These are phyloP conservation scores for Rhynchosporium secalis DNA, from an alignment of 2,329 filamentous ascomycete species.

Conservation along the genomic window DNA sequence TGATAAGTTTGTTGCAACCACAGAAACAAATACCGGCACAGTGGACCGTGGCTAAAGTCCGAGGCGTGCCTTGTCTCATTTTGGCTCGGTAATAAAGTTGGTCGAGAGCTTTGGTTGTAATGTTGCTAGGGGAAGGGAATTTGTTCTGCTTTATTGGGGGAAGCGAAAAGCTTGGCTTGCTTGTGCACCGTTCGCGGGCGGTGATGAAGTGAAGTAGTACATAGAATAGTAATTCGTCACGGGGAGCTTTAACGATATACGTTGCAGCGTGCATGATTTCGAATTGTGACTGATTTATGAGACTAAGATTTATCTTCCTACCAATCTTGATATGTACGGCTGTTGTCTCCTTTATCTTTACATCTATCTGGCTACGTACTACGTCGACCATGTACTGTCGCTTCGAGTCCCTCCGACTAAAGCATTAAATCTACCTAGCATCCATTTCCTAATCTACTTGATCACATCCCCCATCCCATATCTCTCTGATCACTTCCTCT, in stretches of 20 bases:
- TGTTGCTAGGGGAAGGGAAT: slow-evolving; percentile 5
- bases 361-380: too few relatives aligned
- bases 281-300: too few relatives aligned
- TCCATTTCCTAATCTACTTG: too few relatives aligned
- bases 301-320: too few relatives aligned
- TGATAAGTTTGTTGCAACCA: slow-evolving; percentile 12
- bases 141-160: slow-evolving; percentile 9
- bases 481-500: too few relatives aligned
- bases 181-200: not conserved
- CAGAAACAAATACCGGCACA: slow-evolving; percentile 16
- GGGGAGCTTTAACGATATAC: slow-evolving; percentile 21
- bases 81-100: slow-evolving; percentile 14
- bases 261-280: too few relatives aligned
- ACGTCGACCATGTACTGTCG: too few relatives aligned
- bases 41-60: slow-evolving; percentile 21
- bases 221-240: slow-evolving; percentile 23
- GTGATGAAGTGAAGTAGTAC: slow-evolving; percentile 11
- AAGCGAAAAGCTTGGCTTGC: not conserved
- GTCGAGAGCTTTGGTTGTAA: slow-evolving; percentile 2
- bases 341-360: too few relatives aligned
- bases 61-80: slow-evolving; percentile 5
- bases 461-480: too few relatives aligned
- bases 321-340: too few relatives aligned
- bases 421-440: too few relatives aligned
- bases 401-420: too few relatives aligned